Evolutionary conservation across 495 filamentous ascomycete species (phyloP).

Genomic region (Letharia columbiana): DNA sequence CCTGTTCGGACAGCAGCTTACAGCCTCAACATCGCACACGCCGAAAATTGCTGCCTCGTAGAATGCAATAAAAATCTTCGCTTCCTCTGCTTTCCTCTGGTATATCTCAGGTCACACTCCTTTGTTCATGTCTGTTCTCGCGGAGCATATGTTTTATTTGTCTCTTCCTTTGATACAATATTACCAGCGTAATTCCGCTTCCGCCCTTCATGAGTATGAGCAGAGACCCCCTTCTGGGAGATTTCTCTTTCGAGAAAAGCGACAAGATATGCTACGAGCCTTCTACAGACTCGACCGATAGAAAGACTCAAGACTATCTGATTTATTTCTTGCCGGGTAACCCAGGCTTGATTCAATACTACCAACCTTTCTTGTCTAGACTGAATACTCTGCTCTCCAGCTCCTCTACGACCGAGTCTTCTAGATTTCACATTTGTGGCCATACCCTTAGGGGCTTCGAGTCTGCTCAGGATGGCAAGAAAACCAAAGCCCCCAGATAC

Average conservation of each 20-base stretch:
- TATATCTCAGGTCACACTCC: not conserved
- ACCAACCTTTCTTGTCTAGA: conserved; percentile 58
- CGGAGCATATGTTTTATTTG: not conserved
- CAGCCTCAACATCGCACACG: not conserved
- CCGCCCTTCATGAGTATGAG: conserved; percentile 20
- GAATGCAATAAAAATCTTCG: not conserved
- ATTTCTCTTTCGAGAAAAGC: conserved; percentile 1
- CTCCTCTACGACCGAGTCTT: conserved; percentile 25
- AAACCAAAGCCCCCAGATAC: conserved; percentile 14
- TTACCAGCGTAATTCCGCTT: not conserved
- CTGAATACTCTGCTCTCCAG: conserved; percentile 32
- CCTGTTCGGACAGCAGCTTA: not conserved
- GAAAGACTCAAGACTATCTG: conserved; percentile 16
- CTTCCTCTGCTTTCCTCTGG: not conserved
- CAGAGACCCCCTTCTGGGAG: conserved; percentile 14
- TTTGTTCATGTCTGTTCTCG: conserved; percentile 2
- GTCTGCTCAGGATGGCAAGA: conserved; percentile 34
- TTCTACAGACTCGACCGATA: not conserved
- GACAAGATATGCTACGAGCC: conserved; percentile 18
- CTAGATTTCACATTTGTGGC: conserved; percentile 53
- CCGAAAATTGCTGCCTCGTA: conserved; percentile 3
- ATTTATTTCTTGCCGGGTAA: conserved; percentile 78
- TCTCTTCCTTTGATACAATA: conserved; percentile 1
- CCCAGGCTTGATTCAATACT: conserved; percentile 78
- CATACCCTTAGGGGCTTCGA: conserved; percentile 68